Evolutionary conservation across 2,329 filamentous ascomycete species (phyloP), one percentile per base, ranked within the genome.

Genomic region (Xylariaceae sp.): DNA sequence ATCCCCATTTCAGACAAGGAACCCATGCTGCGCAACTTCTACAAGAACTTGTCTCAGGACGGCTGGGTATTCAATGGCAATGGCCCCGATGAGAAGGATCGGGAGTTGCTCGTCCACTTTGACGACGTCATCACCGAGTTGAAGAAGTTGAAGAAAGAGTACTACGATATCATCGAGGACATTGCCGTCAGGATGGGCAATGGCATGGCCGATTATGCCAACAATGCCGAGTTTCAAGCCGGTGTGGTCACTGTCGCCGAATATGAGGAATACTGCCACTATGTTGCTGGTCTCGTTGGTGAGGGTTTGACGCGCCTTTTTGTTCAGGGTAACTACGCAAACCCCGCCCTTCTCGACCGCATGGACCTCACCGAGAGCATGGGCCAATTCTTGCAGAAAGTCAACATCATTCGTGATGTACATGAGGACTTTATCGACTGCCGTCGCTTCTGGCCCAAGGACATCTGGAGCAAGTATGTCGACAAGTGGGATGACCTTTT

Each of bases 301-400:
- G 92, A 97, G 72, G 94, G 94, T 43, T 74, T 94, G 58, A 99
- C 94, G 1, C 84, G 88, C 29, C 78, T 99, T 27, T 97, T 99
- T 62, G 90, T 97, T 45, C 85, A 89, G 69, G 87, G 87, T 49
- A 83, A 88, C 58, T 86, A 95, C 54, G 94, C 90, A 57, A 96
- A 96, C 71, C 87, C 89, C 2, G 88, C 85, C 54, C 80, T 99
- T 50, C 76, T 92, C 50, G 81, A 91, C 60, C 84, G 89, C 50
- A 85, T 88, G 35, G 78, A 89, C 58, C 81, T 99, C 48, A 89
- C 90, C 64, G 91, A 96, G 73, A 92, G 90, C 44, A 99, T 99
- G 94, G 94, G 90, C 29, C 88, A 96, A 63, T 96, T 99, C 73
- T 77, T 99, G 58, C 94, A 99, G 70, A 96, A 99, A 78, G 95